Evolutionary conservation across 805 yeast genomes (phyloP), one percentile per base, ranked within the genome.

Genomic region (Kuraishia molischiana): DNA sequence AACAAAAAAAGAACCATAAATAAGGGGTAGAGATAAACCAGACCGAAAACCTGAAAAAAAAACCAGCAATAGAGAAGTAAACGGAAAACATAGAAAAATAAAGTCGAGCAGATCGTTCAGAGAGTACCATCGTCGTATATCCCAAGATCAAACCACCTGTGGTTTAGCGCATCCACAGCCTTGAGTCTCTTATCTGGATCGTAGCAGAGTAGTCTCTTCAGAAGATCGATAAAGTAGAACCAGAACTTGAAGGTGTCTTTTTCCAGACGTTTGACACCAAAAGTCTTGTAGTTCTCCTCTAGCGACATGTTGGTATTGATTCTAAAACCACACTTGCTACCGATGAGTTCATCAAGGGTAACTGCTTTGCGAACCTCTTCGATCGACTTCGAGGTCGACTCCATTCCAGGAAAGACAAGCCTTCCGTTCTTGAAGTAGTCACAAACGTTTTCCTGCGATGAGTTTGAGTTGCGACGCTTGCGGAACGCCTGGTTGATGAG

Each of bases 111-210:
- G n/a, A n/a, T n/a, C n/a, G n/a, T 22, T 22, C 26, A 29, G 11
- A 44, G 35, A 15, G 59, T 59, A 3, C 77, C 81, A 42, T 73
- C 79, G 55, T 74, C 82, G 45, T 66, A 56, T 35, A 75, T 67
- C 20, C 80, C 81, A 41, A 68, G 64, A 44, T 69, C 66, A 55
- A 94, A 79, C 84, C 95, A 92, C 35, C 85, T 86, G 56, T 74
- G 80, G 38, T 64, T 53, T 45, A 74, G 58, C 3, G 79, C 79
- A 46, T 68, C 69, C 34, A 67, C 64, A n/a, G 75, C 78, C 3
- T 69, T 66, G 26, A 72, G 61, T 44, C 80, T 54, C 43, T 64
- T 64, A 15, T 61, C 53, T 0, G 80, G 79, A 47, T 72, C 69
- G 47, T 69, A 72, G 11, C 61, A 64, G 34, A 74, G 59, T 41